A percentile compares a stretch with the other conserved stretches of the same genome.
phyloP scores from a whole-genome alignment of 306 rosid species.

The Glycine latifolia region DNA sequence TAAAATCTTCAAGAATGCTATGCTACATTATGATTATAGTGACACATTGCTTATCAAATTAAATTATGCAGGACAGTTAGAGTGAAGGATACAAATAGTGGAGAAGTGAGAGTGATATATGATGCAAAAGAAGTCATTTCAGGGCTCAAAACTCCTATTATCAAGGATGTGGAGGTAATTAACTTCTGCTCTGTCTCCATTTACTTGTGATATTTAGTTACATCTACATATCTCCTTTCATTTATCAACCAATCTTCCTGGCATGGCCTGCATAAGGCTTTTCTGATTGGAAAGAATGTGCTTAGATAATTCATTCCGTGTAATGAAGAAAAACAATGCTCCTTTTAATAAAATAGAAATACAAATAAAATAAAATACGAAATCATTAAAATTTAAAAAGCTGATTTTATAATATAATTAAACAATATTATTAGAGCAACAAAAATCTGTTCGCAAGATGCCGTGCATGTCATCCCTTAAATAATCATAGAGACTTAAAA shows the following conservation, averaged over 20 bases:
- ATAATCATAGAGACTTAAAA: too few species aligned
- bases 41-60: neutral
- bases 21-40: neutral
- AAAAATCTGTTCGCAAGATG: neutral
- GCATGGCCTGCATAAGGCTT: neutral
- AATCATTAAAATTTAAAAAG: neutral
- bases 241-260: neutral
- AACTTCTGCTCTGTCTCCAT: neutral
- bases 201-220: constrained; percentile 3
- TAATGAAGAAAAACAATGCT: neutral
- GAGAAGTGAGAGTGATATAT: constrained; percentile 63
- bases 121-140: constrained; percentile 75
- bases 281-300: neutral
- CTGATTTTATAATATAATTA: neutral
- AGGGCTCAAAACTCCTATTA: constrained; percentile 70
- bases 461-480: too few species aligned
- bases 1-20: neutral
- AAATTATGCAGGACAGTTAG: constrained; percentile 59
- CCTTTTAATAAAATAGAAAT: neutral
- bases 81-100: constrained; percentile 60
- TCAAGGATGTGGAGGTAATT: constrained; percentile 61
- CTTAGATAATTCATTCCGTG: neutral
- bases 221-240: neutral
- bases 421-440: neutral
- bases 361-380: neutral